A percentile compares a stretch with the other conserved stretches of the same genome.
phyloP scores from a whole-genome alignment of 164 flowering plant genomes.

The Platanus orientalis region DNA sequence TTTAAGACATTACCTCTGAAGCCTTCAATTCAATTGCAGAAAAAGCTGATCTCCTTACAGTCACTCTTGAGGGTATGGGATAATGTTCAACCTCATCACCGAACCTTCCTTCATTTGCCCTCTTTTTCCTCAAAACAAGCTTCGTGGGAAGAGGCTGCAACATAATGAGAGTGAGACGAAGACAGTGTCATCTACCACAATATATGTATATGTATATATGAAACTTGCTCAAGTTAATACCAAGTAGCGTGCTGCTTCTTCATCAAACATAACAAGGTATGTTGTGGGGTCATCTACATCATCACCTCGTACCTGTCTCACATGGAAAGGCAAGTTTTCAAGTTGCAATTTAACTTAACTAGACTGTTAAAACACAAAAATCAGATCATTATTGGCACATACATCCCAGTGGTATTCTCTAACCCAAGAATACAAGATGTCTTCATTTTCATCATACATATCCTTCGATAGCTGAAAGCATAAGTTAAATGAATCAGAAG shows the following conservation, averaged over 20 bases:
- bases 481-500: slow-evolving; percentile 9
- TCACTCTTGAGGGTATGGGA: slow-evolving; percentile 68
- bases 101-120: slow-evolving; percentile 82
- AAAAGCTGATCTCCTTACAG: slow-evolving; percentile 64
- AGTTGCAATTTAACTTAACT: background rate
- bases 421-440: slow-evolving; percentile 75
- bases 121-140: slow-evolving; percentile 71
- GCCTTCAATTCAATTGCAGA: slow-evolving; percentile 56
- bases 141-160: slow-evolving; percentile 93
- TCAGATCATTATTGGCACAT: slow-evolving; percentile 27
- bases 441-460: slow-evolving; percentile 74
- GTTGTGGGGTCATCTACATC: slow-evolving; percentile 82
- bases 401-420: slow-evolving; percentile 97
- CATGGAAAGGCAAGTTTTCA: slow-evolving; percentile 10
- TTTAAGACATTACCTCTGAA: slow-evolving; percentile 31
- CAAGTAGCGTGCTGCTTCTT: slow-evolving; percentile 73
- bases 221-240: too few species aligned
- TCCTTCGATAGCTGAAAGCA: slow-evolving; percentile 74
- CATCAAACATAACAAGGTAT: slow-evolving; percentile 73
- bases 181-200: too few species aligned
- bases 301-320: slow-evolving; percentile 77
- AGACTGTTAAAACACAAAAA: slow-evolving; percentile 2
- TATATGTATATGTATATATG: too few species aligned
- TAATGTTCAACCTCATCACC: slow-evolving; percentile 76
- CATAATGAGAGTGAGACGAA: slow-evolving; percentile 6